Evolutionary conservation across 169 alveolate genomes (phyloP).

Genomic region (Eimeria nieschulzi): DNA sequence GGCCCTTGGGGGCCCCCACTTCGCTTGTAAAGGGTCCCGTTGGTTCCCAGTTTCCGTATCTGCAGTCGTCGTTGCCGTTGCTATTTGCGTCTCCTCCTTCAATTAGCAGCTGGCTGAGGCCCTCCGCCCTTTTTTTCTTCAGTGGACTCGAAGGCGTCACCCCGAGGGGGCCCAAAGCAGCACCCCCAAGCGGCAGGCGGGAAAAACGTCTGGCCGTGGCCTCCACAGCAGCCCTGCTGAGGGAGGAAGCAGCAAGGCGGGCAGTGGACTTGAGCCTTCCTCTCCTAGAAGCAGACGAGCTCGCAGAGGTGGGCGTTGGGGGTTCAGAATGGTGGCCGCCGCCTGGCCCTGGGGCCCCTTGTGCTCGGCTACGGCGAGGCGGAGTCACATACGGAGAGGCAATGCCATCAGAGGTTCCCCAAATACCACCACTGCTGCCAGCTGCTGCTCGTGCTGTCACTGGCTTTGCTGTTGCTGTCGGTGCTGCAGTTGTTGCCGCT

Average conservation of each 20-base stretch:
- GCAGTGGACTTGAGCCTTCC: constrained; percentile 8
- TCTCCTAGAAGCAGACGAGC: background rate
- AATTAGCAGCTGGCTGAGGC: background rate
- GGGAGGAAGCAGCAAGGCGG: constrained; percentile 3
- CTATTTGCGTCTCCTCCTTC: background rate
- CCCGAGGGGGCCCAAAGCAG: background rate
- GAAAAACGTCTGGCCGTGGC: background rate
- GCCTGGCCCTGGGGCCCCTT: background rate
- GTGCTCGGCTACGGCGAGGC: background rate
- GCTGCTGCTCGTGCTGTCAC: background rate
- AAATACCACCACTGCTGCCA: background rate
- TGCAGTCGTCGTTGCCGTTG: background rate
- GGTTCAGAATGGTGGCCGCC: background rate
- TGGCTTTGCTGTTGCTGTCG: background rate
- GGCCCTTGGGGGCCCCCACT: background rate
- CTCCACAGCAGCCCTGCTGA: background rate
- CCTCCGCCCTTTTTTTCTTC: background rate
- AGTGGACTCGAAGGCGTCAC: background rate
- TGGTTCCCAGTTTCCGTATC: background rate
- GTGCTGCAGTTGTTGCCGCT: constrained; percentile 1
- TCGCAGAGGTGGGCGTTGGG: background rate
- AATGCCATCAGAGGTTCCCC: background rate
- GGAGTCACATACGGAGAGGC: constrained; percentile 22
- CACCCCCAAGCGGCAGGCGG: background rate
- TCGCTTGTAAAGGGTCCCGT: background rate